These are phyloP conservation scores for Climacium dendroides DNA, from an alignment of 225 moss, liverwort and hornwort species.

Conservation along the genomic window DNA sequence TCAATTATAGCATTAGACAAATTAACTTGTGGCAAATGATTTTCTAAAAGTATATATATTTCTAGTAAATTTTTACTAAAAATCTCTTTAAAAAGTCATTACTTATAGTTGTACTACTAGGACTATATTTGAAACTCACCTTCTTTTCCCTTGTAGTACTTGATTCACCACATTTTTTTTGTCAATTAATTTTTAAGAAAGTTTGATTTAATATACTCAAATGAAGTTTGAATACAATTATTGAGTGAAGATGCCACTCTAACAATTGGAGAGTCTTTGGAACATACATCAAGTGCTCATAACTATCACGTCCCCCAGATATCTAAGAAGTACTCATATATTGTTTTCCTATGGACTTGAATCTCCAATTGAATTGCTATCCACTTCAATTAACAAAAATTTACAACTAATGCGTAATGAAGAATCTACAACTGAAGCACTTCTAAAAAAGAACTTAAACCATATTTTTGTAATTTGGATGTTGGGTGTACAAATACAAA, in stretches of 20 bases:
- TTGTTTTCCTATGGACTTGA: background rate
- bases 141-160: too few relatives aligned
- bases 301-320: background rate
- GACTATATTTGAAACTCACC: too few relatives aligned
- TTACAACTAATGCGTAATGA: background rate
- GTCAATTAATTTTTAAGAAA: background rate
- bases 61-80: too few relatives aligned
- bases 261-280: background rate
- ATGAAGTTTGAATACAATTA: background rate
- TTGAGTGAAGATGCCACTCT: background rate
- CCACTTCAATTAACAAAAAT: background rate
- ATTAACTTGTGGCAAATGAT: background rate
- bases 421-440: background rate
- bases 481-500: background rate
- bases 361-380: background rate
- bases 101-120: too few relatives aligned
- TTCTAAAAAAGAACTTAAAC: background rate
- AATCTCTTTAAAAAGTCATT: too few relatives aligned
- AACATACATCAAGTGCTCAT: background rate
- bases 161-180: background rate
- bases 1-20: background rate
- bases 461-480: background rate
- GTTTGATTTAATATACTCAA: background rate
- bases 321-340: background rate
- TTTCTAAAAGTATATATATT: too few relatives aligned